Percentiles rank a stretch among this genome's conserved stretches.
phyloP scores from a whole-genome alignment of 1,139 yeast genomes.

The Geotrichum candidum region DNA sequence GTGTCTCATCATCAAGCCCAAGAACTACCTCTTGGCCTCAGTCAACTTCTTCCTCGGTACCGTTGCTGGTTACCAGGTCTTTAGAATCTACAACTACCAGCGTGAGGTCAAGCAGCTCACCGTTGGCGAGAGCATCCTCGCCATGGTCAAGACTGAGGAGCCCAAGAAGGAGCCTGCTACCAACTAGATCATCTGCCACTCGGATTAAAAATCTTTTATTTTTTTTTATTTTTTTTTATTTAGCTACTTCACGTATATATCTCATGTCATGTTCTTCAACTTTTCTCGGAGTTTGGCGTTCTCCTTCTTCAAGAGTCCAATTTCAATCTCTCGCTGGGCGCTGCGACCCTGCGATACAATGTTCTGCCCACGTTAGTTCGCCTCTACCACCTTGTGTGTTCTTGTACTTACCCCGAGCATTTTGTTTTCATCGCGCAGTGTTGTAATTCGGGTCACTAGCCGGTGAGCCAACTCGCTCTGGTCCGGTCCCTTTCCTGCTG shows the following conservation, averaged over 20 bases:
- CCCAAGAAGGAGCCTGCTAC: not conserved
- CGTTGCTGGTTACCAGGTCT: slow-evolving; percentile 81
- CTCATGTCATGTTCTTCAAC: slow-evolving; percentile 1
- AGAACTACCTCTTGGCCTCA: slow-evolving; percentile 78
- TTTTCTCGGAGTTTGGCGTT: slow-evolving; percentile 7
- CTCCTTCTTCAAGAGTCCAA: slow-evolving; percentile 6
- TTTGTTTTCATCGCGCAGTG: slow-evolving; percentile 64
- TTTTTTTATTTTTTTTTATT: too few relatives aligned
- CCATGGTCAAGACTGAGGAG: slow-evolving; percentile 39
- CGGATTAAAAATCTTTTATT: not conserved
- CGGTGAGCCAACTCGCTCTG: slow-evolving; percentile 75
- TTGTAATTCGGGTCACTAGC: slow-evolving; percentile 56
- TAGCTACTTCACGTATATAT: not conserved
- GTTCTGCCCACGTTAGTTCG: slow-evolving; percentile 1
- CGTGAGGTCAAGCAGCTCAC: slow-evolving; percentile 43
- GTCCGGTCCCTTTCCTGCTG: slow-evolving; percentile 36
- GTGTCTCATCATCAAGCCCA: slow-evolving; percentile 90
- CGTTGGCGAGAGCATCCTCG: slow-evolving; percentile 48
- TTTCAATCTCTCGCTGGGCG: slow-evolving; percentile 10
- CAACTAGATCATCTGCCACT: not conserved
- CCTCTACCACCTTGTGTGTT: not conserved
- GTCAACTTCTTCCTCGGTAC: slow-evolving; percentile 90
- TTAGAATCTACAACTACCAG: slow-evolving; percentile 65
- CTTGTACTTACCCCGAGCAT: slow-evolving; percentile 42
- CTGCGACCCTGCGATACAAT: slow-evolving; percentile 11